Evolutionary conservation across 1,139 yeast species (phyloP).

Genomic region (Suhomyces guaymorum): DNA sequence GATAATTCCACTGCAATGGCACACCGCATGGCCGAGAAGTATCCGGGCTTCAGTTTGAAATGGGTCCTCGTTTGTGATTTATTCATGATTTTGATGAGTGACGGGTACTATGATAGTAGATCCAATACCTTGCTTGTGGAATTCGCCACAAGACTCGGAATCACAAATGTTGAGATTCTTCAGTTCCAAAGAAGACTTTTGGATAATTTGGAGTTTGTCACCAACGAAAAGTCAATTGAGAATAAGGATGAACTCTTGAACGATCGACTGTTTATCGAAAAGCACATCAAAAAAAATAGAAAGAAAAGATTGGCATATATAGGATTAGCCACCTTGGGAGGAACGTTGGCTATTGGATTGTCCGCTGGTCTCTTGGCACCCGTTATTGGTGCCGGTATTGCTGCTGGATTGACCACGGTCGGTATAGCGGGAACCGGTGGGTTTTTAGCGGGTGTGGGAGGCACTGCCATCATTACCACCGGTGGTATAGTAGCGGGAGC

Average conservation of each 20-base stretch:
- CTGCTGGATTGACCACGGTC: conserved; percentile 93
- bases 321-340: conserved; percentile 96
- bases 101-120: conserved; percentile 86
- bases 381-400: conserved; percentile 96
- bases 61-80: conserved; percentile 95
- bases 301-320: conserved; percentile 78
- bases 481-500: conserved; percentile 94
- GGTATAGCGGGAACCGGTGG: conserved; percentile 93
- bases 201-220: conserved; percentile 86
- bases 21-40: conserved; percentile 13
- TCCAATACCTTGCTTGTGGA: conserved; percentile 72
- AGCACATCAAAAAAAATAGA: conserved; percentile 63
- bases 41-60: conserved; percentile 66
- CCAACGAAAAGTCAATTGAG: conserved; percentile 51
- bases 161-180: conserved; percentile 63
- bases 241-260: conserved; percentile 72
- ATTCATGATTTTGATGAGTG: conserved; percentile 74
- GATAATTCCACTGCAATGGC: conserved; percentile 3
- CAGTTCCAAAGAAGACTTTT: conserved; percentile 92
- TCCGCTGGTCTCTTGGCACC: conserved; percentile 97
- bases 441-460: conserved; percentile 95
- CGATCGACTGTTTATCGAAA: conserved; percentile 69
- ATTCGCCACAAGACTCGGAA: conserved; percentile 64
- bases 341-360: conserved; percentile 88
- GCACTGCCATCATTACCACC: conserved; percentile 90